Percentiles rank a stretch among this genome's conserved stretches.
phyloP scores from a whole-genome alignment of 78 protist genomes.

The Tieghemostelium lacteum region DNA sequence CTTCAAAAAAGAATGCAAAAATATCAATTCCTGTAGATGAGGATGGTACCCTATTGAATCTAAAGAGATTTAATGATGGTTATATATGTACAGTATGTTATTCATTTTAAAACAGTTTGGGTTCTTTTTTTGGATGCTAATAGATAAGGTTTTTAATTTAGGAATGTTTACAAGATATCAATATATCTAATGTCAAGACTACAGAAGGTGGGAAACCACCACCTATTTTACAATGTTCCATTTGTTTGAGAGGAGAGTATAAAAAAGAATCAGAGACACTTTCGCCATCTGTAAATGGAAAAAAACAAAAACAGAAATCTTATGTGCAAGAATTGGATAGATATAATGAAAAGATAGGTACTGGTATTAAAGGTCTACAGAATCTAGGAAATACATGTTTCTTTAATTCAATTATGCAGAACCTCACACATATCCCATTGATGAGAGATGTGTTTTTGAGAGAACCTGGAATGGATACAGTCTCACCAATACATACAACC shows the following conservation, averaged over 20 bases:
- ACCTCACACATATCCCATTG: slow-evolving; percentile 52
- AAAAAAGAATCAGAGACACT: not conserved
- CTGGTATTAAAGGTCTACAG: slow-evolving; percentile 63
- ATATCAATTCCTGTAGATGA: slow-evolving; percentile 20
- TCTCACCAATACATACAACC: slow-evolving; percentile 9
- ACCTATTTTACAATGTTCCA: not conserved
- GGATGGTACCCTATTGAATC: slow-evolving; percentile 28
- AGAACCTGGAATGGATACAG: slow-evolving; percentile 8
- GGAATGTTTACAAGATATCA: not conserved
- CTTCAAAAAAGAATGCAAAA: not conserved
- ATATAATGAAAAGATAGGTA: slow-evolving; percentile 11
- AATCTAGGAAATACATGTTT: slow-evolving; percentile 80
- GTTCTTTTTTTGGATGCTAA: not conserved
- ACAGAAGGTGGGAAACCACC: not conserved
- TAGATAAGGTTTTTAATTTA: too few relatives aligned
- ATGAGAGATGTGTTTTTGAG: slow-evolving; percentile 38
- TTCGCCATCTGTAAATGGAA: not conserved
- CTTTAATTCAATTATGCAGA: slow-evolving; percentile 76
- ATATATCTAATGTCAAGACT: not conserved
- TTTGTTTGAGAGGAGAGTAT: not conserved
- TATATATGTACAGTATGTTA: slow-evolving; percentile 45
- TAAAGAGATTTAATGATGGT: slow-evolving; percentile 35
- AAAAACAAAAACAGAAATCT: not conserved
- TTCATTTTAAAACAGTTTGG: not conserved
- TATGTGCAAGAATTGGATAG: not conserved